phyloP scores from a whole-genome alignment of 306 rosid genomes.

The barrel medic (Medicago truncatula) region MtrunA17r5.0-ANR NC_053042.1:40904501-40905000 shows the following conservation, averaged over 20 bases:
- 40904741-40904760: constrained; percentile 68
- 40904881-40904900: constrained; percentile 49
- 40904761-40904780: constrained; percentile 84
- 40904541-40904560: constrained; percentile 61
- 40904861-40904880: constrained; percentile 77
- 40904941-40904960: constrained; percentile 20
- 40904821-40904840: constrained; percentile 63
- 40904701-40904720: constrained; percentile 89
- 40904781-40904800: constrained; percentile 91
- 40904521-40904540: constrained; percentile 51
- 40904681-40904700: constrained; percentile 76
- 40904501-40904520: constrained; percentile 46
- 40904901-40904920: constrained; percentile 22
- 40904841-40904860: constrained; percentile 73
- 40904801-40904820: constrained; percentile 91
- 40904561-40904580: constrained; percentile 71
- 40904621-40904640: constrained; percentile 12
- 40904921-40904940: constrained; percentile 24
- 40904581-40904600: constrained; percentile 72
- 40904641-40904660: constrained; percentile 18
- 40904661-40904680: constrained; percentile 1
- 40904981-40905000: neutral
- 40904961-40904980: constrained; percentile 7
- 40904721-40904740: constrained; percentile 73
- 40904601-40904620: constrained; percentile 70